Percentiles rank a stretch among this genome's conserved stretches.
phyloP scores from a whole-genome alignment of 148 eudicot species.

The Rhododendron kiyosumense region DNA sequence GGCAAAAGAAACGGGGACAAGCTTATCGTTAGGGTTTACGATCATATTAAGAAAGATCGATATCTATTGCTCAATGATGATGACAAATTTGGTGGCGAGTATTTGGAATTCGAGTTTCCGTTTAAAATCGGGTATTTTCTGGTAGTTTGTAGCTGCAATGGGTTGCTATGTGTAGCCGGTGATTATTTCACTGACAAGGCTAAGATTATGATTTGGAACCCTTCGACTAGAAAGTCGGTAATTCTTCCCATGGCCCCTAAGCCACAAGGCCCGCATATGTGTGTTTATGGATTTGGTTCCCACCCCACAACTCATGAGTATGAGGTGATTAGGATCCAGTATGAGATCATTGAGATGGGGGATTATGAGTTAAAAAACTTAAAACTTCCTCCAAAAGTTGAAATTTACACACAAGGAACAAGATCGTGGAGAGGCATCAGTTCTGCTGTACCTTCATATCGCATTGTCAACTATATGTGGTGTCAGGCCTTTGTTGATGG shows the following conservation, averaged over 20 bases:
- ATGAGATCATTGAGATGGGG: not conserved
- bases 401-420: not conserved
- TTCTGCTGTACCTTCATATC: not conserved
- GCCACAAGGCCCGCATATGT: not conserved
- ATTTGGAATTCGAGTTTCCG: conserved; percentile 16
- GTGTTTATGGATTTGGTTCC: conserved; percentile 25
- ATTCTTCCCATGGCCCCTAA: not conserved
- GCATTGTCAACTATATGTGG: conserved; percentile 14
- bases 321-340: not conserved
- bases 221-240: conserved; percentile 15
- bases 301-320: conserved; percentile 2
- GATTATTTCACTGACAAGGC: not conserved
- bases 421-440: conserved; percentile 18
- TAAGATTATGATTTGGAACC: conserved; percentile 31
- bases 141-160: conserved; percentile 29
- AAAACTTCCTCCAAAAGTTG: not conserved
- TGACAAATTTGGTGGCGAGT: conserved; percentile 10
- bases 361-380: too few species aligned
- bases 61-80: conserved; percentile 13
- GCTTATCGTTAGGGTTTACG: not conserved
- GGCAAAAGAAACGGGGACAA: not conserved
- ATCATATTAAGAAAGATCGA: conserved; percentile 4
- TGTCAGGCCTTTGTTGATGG: conserved; percentile 26
- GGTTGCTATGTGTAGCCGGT: conserved; percentile 21
- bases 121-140: conserved; percentile 24